Evolutionary conservation across 2,329 filamentous ascomycete genomes (phyloP).

Genomic region (Epichloe elymi): DNA sequence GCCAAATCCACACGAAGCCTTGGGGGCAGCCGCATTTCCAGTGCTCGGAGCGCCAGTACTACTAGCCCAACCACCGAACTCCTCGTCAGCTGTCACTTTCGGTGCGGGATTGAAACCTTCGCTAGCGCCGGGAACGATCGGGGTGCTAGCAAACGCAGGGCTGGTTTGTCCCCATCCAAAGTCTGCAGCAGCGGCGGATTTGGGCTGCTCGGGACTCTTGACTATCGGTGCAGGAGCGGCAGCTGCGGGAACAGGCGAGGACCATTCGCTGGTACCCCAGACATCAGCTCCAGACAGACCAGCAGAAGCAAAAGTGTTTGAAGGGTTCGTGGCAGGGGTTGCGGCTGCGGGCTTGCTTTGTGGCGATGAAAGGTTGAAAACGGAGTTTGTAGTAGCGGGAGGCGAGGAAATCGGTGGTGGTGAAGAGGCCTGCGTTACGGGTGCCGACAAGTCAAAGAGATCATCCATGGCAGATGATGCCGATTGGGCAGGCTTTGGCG

Average conservation of each 20-base stretch:
- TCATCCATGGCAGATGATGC: slow-evolving; percentile 55
- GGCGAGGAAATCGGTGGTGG: slow-evolving; percentile 26
- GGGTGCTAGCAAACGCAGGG: slow-evolving; percentile 39
- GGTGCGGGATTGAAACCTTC: slow-evolving; percentile 53
- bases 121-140: slow-evolving; percentile 47
- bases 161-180: slow-evolving; percentile 44
- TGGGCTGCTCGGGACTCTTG: slow-evolving; percentile 44
- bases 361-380: slow-evolving; percentile 65
- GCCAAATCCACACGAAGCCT: slow-evolving; percentile 47
- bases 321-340: slow-evolving; percentile 22
- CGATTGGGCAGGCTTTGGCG: slow-evolving; percentile 29
- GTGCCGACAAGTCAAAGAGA: slow-evolving; percentile 63
- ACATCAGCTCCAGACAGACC: slow-evolving; percentile 49
- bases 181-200: slow-evolving; percentile 42
- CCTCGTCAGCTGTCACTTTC: slow-evolving; percentile 76
- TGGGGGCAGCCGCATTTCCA: slow-evolving; percentile 29
- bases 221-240: slow-evolving; percentile 21
- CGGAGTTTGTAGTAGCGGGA: slow-evolving; percentile 40
- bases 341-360: slow-evolving; percentile 32
- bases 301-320: slow-evolving; percentile 25
- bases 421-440: slow-evolving; percentile 32
- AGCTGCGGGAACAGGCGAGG: slow-evolving; percentile 22
- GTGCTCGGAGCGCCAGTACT: slow-evolving; percentile 35
- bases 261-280: slow-evolving; percentile 84
- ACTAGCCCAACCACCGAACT: slow-evolving; percentile 93